These are phyloP conservation scores for Didymella glomerata DNA, from an alignment of 2,329 filamentous ascomycete genomes.

Conservation along the genomic window DNA sequence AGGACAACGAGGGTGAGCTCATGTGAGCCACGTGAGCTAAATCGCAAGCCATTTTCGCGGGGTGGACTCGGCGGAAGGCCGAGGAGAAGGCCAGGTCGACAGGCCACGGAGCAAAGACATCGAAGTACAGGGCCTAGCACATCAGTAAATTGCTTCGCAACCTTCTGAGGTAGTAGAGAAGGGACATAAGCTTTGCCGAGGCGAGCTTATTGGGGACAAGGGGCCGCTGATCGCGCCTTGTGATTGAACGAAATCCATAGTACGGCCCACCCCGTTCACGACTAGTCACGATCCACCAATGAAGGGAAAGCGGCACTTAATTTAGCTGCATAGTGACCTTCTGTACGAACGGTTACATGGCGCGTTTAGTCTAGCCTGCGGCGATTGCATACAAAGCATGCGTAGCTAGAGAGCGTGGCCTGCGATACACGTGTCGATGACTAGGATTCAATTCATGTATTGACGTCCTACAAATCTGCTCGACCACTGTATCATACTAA, in stretches of 20 bases:
- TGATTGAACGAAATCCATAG: neutral
- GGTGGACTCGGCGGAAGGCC: constrained; percentile 15
- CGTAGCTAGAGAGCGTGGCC: neutral
- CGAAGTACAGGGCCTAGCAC: constrained; percentile 1
- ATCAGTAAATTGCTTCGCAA: constrained; percentile 5
- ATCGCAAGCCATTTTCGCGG: neutral
- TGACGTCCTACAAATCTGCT: neutral
- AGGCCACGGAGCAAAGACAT: neutral
- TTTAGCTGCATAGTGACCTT: neutral
- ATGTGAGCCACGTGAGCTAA: neutral
- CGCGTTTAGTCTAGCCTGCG: neutral
- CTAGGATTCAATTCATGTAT: neutral
- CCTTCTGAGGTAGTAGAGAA: neutral
- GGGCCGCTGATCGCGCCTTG: constrained; percentile 7
- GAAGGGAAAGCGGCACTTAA: neutral
- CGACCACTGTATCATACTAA: neutral
- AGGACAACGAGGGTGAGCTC: neutral
- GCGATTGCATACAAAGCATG: neutral
- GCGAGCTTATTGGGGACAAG: constrained; percentile 19
- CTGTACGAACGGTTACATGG: neutral
- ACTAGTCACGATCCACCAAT: constrained; percentile 10
- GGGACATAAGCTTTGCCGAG: constrained; percentile 18
- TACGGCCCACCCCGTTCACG: neutral
- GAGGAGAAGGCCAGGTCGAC: neutral
- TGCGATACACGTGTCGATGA: constrained; percentile 1